Percentiles rank a stretch among this genome's conserved stretches.
Conservation (phyloP, 129 eudicot genomes). For the Ambrosia trifida region DNA sequence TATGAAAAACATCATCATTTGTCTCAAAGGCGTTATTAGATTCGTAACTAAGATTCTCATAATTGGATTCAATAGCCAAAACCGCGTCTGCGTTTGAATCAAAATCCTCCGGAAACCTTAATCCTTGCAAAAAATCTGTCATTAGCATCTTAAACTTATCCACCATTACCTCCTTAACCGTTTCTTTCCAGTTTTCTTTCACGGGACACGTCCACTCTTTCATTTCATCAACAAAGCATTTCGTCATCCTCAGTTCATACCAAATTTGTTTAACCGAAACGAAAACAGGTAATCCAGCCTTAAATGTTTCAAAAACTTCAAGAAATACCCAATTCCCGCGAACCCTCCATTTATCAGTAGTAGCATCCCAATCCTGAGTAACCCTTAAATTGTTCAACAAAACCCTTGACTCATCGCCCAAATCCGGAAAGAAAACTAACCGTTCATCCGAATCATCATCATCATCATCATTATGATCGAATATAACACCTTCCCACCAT, state of each 20-base stretch:
- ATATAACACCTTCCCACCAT: constrained; percentile 98
- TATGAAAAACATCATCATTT: background rate
- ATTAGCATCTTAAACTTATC: constrained; percentile 45
- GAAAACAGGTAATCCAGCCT: constrained; percentile 45
- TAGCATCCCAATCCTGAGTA: constrained; percentile 78
- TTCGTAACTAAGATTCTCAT: constrained; percentile 11
- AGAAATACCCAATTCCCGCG: constrained; percentile 79
- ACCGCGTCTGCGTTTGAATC: constrained; percentile 27
- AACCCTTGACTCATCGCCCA: constrained; percentile 63
- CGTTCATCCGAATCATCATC: constrained; percentile 43
- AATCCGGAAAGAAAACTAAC: constrained; percentile 77
- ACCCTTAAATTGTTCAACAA: constrained; percentile 41
- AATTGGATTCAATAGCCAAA: constrained; percentile 24
- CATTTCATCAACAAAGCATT: constrained; percentile 39
- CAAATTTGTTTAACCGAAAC: constrained; percentile 78
- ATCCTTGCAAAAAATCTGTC: constrained; percentile 35
- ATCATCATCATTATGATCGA: constrained; percentile 42
- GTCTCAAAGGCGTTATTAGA: background rate
- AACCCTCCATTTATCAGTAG: constrained; percentile 52
- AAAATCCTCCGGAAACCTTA: constrained; percentile 21
- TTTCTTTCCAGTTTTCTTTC: constrained; percentile 51
- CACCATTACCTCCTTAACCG: constrained; percentile 43
- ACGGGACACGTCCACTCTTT: constrained; percentile 67
- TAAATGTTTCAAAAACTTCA: constrained; percentile 54
- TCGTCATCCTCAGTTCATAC: constrained; percentile 67